Base-by-base conservation (phyloP, 73 alveolate species). In the Uronychia binucleata region DNA sequence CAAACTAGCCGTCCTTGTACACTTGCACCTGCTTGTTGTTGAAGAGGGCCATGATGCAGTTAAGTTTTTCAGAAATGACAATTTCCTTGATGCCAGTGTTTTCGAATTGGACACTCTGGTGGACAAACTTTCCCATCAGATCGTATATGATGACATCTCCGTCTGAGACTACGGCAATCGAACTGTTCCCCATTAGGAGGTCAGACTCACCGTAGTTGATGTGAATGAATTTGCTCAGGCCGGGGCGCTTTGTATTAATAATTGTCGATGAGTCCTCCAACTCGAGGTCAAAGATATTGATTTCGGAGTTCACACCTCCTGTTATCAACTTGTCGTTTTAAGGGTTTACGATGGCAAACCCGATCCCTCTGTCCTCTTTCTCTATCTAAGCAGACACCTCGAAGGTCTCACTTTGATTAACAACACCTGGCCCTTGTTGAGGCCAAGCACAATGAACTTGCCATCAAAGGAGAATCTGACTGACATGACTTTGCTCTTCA, bases 381-480 rank as follows among this genome's bases (percentile, higher is more conserved):
- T 46, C 67, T 11, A 46, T 46, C 67, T 19, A 11, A 19, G 67
- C 67, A 11, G 67, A 46, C 5, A 46, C 67, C 67, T 46, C 67
- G 19, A 46, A 19, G 19, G 5, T 46, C 19, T 46, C 67, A 46
- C n/a, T 46, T 46, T 46, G n/a, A 46, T 19, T 19, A 46, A 46
- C n/a, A 46, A 19, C n/a, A 46, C 67, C 19, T 46, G 67, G 67
- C 67, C 67, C 19, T 46, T 46, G 67, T 46, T 46, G n/a, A 46
- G 67, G 67, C 67, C 67, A 46, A 46, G 67, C 67, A 46, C 67
- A 46, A 46, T 46, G 67, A 46, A 46, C 19, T 46, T 46, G n/a
- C 67, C 67, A 46, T 46, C 67, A 46, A 46, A 46, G 5, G 67
- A 46, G 19, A 46, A 46, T 46, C 67, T 46, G 19, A 46, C 67